These are phyloP conservation scores for Luffa acutangula DNA, from an alignment of 306 rosid genomes.

Conservation along the genomic window DNA sequence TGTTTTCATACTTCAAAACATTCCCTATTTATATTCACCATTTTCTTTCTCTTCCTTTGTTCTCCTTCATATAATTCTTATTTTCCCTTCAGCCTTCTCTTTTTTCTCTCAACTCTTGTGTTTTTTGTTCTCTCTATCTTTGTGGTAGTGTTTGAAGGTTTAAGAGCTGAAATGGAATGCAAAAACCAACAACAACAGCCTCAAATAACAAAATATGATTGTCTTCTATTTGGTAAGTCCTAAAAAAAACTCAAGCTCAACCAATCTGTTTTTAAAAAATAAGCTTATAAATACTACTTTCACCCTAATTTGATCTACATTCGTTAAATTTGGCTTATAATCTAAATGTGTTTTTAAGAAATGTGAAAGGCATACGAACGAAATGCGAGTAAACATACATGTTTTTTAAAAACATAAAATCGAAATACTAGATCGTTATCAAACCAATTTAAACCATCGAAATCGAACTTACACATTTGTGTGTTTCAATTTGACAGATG, in stretches of 20 bases:
- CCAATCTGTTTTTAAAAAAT: too few species aligned
- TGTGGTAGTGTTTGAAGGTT: background rate
- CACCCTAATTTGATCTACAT: too few species aligned
- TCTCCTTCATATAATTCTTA: background rate
- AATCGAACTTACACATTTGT: background rate
- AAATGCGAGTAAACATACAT: too few species aligned
- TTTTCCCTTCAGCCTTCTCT: background rate
- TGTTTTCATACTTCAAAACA: background rate
- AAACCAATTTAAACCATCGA: too few species aligned
- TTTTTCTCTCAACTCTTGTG: background rate
- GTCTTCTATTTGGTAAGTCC: conserved; percentile 64
- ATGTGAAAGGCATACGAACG: too few species aligned
- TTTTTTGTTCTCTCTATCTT: background rate
- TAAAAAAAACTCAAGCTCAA: background rate
- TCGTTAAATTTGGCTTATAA: too few species aligned
- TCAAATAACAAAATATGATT: conserved; percentile 43
- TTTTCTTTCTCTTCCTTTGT: background rate
- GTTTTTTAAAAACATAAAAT: too few species aligned
- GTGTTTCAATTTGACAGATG: conserved; percentile 35
- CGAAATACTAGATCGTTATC: too few species aligned
- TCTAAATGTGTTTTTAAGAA: too few species aligned
- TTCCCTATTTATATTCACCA: background rate
- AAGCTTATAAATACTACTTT: too few species aligned
- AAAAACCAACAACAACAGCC: conserved; percentile 27
- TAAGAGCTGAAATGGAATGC: conserved; percentile 34